Base-by-base conservation (phyloP, 1,284 basidiomycete genomes). In the Malassezia psittaci region DNA sequence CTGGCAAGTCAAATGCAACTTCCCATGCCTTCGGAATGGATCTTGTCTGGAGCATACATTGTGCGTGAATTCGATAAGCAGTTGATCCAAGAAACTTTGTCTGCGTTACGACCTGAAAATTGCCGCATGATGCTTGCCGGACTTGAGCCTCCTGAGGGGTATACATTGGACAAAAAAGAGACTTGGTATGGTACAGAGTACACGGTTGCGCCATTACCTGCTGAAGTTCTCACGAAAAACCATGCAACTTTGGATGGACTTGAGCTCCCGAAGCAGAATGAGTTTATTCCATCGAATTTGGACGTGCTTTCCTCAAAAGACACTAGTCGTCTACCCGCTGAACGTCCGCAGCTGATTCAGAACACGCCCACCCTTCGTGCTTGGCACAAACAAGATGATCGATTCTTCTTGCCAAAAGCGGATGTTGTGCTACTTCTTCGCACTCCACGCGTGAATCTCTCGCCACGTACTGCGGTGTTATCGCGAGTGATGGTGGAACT, bases 61-160 rank as follows among this genome's bases (percentile, higher is more conserved):
- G 79, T 83, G 0, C 85, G 84, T 77, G 83, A 87, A 37, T 98
- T 88, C 83, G 83, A 87, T 63, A 79, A 81, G 18, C 77, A 78
- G 47, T 82, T 85, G 54, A 79, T 91, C 50, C 78, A 77, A 52
- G 80, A 83, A 46, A 81, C 83, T 24, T 79, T 94, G 10, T 79
- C 84, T 50, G 61, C 77, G 29, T 79, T 93, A 49, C 78, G 76
- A 33, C 79, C 84, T 3, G 78, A 81, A 51, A 82, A 82, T 49
- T 82, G 84, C 43, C 81, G 88, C n/a, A 81, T 84, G 18, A 81
- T 86, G 35, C 75, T 94, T 37, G 87, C 88, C 82, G 85, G 86
- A 24, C 68, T 77, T 33, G 83, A 83, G 69, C 55, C 72, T 36
- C 72, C 72, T 0, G 62, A 65, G 32, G 71, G 69, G 21, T 63